These are phyloP conservation scores for Suhomyces emberorum DNA, from an alignment of 805 yeast species.

Conservation along the genomic window DNA sequence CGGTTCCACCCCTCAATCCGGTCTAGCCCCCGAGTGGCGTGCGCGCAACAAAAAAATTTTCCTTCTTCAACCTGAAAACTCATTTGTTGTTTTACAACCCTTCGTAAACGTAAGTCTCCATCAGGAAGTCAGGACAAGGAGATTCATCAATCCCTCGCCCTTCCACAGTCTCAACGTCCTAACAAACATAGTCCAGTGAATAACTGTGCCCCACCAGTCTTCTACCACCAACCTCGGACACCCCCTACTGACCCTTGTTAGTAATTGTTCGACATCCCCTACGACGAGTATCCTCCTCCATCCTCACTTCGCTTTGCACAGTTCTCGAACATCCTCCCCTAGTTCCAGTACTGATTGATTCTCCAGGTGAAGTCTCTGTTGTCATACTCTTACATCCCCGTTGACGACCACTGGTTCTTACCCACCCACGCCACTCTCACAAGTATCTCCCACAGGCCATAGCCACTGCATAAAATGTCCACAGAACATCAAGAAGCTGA, in stretches of 20 bases:
- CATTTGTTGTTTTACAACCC: slow-evolving; percentile 7
- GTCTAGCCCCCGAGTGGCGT: slow-evolving; percentile 5
- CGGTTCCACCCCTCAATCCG: background rate
- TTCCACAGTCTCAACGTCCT: too few species aligned
- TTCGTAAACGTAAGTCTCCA: slow-evolving; percentile 1
- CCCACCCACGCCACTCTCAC: background rate
- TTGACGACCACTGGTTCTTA: too few species aligned
- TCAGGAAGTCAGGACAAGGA: slow-evolving; percentile 3
- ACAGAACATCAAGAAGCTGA: slow-evolving; percentile 68
- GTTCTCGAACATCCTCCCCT: background rate
- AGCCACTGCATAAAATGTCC: slow-evolving; percentile 21
- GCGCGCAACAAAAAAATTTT: slow-evolving; percentile 6
- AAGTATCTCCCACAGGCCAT: slow-evolving; percentile 3
- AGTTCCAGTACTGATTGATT: background rate
- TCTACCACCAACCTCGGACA: background rate
- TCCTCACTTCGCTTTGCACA: background rate
- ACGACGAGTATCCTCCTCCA: background rate
- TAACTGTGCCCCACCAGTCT: background rate
- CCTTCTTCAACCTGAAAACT: slow-evolving; percentile 4
- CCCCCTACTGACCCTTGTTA: background rate
- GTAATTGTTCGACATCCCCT: background rate
- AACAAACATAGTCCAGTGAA: background rate
- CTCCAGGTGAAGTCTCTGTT: background rate
- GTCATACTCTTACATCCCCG: too few species aligned
- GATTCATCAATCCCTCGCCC: too few species aligned